Conservation (phyloP, 306 rosid genomes). For the Carpinus viminea region DNA sequence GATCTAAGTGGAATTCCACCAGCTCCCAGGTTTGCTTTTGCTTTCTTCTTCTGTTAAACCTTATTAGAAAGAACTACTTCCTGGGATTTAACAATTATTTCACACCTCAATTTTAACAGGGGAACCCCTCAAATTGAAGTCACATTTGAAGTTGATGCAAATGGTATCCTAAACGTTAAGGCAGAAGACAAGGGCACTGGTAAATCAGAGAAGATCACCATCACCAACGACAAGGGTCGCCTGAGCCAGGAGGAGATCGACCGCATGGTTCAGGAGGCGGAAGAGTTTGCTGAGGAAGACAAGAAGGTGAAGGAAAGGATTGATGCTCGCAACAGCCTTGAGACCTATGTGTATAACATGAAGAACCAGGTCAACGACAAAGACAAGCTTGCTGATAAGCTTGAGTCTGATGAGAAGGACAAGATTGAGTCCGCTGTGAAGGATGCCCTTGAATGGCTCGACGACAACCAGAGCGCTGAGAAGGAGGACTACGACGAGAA, state of each 20-base stretch:
- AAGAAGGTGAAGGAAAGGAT: conserved; percentile 95
- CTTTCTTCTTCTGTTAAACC: neutral
- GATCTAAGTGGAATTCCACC: conserved; percentile 94
- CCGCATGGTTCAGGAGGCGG: conserved; percentile 94
- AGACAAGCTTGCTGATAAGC: conserved; percentile 96
- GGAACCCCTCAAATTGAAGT: conserved; percentile 99
- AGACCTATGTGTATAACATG: conserved; percentile 93
- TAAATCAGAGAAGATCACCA: conserved; percentile 96
- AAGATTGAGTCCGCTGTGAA: conserved; percentile 86
- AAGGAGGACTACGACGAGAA: conserved; percentile 97
- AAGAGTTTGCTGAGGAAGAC: conserved; percentile 96
- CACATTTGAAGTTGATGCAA: conserved; percentile 97
- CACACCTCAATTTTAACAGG: conserved; percentile 43
- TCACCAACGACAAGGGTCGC: conserved; percentile 96
- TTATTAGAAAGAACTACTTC: neutral
- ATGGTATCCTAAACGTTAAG: conserved; percentile 88
- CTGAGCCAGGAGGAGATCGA: conserved; percentile 96
- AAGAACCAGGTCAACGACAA: conserved; percentile 88
- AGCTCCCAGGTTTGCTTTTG: conserved; percentile 81
- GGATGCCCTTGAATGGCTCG: conserved; percentile 96
- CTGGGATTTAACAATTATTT: conserved; percentile 5
- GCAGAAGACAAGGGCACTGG: conserved; percentile 99
- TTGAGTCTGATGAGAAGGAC: conserved; percentile 92
- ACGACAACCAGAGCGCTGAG: conserved; percentile 86
- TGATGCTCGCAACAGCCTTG: conserved; percentile 87